Evolutionary conservation across 176 grass and related monocot species (phyloP).

Genomic region (Cenchrus fungigraminus): DNA sequence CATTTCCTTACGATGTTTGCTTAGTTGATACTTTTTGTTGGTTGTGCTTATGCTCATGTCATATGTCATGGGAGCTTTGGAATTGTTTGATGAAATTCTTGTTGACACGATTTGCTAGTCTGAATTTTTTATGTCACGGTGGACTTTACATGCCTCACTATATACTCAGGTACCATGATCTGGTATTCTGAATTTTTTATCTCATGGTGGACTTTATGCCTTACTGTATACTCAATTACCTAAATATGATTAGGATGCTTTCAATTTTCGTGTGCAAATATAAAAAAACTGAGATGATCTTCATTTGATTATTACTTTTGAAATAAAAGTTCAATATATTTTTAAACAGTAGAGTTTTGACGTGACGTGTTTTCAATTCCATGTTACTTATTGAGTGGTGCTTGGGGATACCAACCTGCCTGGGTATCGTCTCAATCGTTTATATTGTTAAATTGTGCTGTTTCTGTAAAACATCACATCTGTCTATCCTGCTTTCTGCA

Average conservation of each 20-base stretch:
- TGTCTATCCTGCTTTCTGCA: conserved; percentile 17
- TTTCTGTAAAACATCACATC: conserved; percentile 22
- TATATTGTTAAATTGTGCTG: conserved; percentile 8
- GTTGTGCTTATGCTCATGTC: not conserved
- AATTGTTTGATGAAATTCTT: conserved; percentile 28
- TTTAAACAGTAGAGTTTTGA: not conserved
- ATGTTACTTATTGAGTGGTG: conserved; percentile 14
- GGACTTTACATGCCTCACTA: not conserved
- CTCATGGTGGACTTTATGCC: conserved; percentile 16
- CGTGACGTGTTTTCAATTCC: not conserved
- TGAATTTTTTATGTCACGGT: conserved; percentile 14
- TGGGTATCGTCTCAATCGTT: conserved; percentile 4
- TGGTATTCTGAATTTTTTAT: conserved; percentile 8
- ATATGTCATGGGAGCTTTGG: conserved; percentile 13
- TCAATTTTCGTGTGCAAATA: not conserved
- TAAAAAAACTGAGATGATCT: conserved; percentile 2
- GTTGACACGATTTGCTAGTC: conserved; percentile 1
- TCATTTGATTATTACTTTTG: not conserved
- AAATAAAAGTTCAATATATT: conserved; percentile 22
- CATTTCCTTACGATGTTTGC: no score
- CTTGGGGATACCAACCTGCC: conserved; percentile 1
- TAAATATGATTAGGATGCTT: conserved; percentile 27
- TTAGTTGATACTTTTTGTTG: no score
- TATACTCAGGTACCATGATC: not conserved
- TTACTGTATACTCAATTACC: conserved; percentile 7